Evolutionary conservation across 164 flowering plant genomes (phyloP).

Genomic region (Paratinospora sagittata): DNA sequence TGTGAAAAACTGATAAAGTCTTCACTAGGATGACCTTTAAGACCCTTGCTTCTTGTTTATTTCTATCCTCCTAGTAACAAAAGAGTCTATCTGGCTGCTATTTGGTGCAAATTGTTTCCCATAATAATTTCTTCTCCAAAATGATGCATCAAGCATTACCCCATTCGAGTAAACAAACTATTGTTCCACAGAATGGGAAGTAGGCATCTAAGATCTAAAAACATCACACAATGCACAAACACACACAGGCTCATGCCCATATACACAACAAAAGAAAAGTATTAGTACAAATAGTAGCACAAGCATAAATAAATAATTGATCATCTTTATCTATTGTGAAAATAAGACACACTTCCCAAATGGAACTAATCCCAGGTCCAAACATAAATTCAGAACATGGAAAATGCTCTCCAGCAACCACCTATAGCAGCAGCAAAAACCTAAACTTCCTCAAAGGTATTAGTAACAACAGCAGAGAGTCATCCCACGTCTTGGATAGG

Average conservation of each 20-base stretch:
- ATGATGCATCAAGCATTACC: no score
- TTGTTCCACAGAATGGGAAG: neutral
- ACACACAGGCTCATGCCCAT: neutral
- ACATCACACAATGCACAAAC: no score
- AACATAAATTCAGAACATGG: no score
- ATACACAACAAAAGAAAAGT: neutral
- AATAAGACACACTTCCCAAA: neutral
- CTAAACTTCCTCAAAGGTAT: no score
- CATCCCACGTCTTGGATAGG: no score
- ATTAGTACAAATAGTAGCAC: neutral
- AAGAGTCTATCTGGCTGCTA: neutral
- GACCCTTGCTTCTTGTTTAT: neutral
- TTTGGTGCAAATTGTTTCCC: no score
- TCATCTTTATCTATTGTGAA: neutral
- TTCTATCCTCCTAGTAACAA: neutral
- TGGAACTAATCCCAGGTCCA: neutral
- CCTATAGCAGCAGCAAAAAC: no score
- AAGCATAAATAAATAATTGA: neutral
- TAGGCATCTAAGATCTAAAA: neutral
- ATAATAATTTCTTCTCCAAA: no score
- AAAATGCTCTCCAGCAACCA: no score
- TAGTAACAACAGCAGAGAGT: no score
- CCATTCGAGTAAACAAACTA: no score
- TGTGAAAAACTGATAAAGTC: neutral
- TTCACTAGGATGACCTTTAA: neutral